Evolutionary conservation across 1,284 basidiomycete genomes (phyloP).

Genomic region (Uromyces viciae-fabae): DNA sequence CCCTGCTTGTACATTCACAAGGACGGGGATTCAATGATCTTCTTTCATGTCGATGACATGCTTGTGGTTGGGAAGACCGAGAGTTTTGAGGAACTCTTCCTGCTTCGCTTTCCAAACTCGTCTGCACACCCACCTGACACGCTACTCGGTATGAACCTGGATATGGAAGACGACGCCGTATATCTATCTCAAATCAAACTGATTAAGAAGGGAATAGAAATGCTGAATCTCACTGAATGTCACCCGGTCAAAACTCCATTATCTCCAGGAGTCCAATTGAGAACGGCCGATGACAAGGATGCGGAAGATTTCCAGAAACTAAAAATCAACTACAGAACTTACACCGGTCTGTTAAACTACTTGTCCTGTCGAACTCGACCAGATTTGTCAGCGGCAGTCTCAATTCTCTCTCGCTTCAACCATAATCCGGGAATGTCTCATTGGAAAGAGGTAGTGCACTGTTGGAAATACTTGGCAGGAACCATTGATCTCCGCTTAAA

Average conservation of each 20-base stretch:
- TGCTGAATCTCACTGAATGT: background rate
- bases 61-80: background rate
- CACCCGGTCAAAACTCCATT: background rate
- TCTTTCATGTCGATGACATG: background rate
- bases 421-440: no score
- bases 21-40: background rate
- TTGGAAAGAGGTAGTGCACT: background rate
- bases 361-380: background rate
- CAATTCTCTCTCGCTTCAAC: background rate
- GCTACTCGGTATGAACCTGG: background rate
- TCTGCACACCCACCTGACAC: background rate
- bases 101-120: background rate
- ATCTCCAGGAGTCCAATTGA: background rate
- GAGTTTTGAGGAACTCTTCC: background rate
- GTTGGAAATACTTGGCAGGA: background rate
- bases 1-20: background rate
- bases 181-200: background rate
- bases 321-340: background rate
- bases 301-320: background rate
- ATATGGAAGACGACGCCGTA: background rate
- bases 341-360: background rate
- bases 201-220: background rate
- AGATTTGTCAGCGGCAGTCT: background rate
- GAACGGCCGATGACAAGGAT: background rate
- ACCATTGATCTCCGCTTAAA: background rate